A percentile compares a stretch with the other conserved stretches of the same genome.
Evolutionary conservation across 345 rosid genomes (phyloP).

Genomic region (Conringia planisiliqua): DNA sequence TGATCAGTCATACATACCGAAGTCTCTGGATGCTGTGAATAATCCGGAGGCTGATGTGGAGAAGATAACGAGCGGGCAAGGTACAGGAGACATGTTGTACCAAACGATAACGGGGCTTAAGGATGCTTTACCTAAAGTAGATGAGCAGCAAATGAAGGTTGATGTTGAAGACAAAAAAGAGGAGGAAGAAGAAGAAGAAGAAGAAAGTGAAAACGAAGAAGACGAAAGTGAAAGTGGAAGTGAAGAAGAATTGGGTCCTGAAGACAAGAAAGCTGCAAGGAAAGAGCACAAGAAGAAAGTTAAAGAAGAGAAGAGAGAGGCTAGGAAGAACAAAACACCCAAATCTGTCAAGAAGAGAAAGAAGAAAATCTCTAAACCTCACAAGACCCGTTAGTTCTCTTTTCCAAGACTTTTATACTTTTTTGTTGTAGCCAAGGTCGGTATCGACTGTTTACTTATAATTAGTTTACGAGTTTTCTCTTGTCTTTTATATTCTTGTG

Average conservation of each 20-base stretch:
- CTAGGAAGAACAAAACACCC: slow-evolving; percentile 79
- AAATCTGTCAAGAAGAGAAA: slow-evolving; percentile 89
- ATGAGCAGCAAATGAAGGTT: slow-evolving; percentile 24
- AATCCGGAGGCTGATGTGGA: slow-evolving; percentile 73
- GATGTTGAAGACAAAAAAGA: slow-evolving; percentile 20
- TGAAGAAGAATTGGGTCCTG: slow-evolving; percentile 40
- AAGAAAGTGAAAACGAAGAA: slow-evolving; percentile 15
- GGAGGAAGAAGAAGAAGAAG: slow-evolving; percentile 25
- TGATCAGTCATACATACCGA: slow-evolving; percentile 76
- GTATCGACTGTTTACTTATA: background rate
- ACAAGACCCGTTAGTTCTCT: slow-evolving; percentile 51
- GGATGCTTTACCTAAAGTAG: slow-evolving; percentile 53
- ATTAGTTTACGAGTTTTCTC: background rate
- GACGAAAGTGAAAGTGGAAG: slow-evolving; percentile 41
- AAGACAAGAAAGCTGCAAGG: slow-evolving; percentile 75
- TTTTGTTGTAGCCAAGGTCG: background rate
- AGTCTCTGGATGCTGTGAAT: slow-evolving; percentile 73
- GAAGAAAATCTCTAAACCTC: slow-evolving; percentile 74
- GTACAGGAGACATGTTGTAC: slow-evolving; percentile 71
- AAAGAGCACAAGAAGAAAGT: slow-evolving; percentile 97
- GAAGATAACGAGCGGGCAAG: slow-evolving; percentile 69
- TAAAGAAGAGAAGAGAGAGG: slow-evolving; percentile 88
- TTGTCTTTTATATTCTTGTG: background rate
- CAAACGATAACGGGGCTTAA: slow-evolving; percentile 83
- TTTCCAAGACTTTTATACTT: background rate